Percentiles rank a stretch among this genome's conserved stretches.
phyloP scores from a whole-genome alignment of 202 grass and related monocot genomes.

The Cymbopogon flexuosus region DNA sequence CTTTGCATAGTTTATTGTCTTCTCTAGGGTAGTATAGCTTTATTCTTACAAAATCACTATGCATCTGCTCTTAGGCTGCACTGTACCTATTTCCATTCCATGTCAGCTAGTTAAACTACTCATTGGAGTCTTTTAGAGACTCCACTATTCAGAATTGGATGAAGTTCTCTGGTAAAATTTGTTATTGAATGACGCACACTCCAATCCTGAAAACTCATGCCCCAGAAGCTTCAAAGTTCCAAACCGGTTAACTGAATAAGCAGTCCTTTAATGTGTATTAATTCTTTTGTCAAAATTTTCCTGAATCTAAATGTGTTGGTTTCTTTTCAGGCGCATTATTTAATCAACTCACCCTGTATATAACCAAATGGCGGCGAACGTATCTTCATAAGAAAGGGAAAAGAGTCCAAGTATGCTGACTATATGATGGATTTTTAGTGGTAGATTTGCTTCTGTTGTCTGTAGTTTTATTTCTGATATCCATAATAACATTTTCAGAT shows the following conservation, averaged over 20 bases:
- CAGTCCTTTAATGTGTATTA: not conserved
- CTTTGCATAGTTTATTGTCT: not conserved
- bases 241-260: conserved; percentile 1
- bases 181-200: not conserved
- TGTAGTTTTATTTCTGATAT: conserved; percentile 32
- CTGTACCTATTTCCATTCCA: conserved; percentile 1
- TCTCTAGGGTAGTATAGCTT: not conserved
- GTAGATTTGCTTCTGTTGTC: not conserved
- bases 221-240: not conserved
- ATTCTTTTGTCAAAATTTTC: conserved; percentile 11
- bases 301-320: conserved; percentile 25
- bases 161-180: conserved; percentile 21
- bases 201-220: conserved; percentile 11
- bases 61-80: not conserved
- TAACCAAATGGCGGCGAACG: conserved; percentile 82
- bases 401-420: conserved; percentile 66
- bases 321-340: conserved; percentile 81
- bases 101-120: conserved; percentile 8
- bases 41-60: not conserved
- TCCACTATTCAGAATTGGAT: conserved; percentile 5
- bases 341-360: conserved; percentile 97
- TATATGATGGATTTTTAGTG: conserved; percentile 6
- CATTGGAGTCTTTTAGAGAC: not conserved
- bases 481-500: conserved; percentile 50
- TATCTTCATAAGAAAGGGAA: conserved; percentile 94